These are phyloP conservation scores for Sclerotinia borealis DNA, from an alignment of 2,329 filamentous ascomycete genomes.

Conservation along the genomic window DNA sequence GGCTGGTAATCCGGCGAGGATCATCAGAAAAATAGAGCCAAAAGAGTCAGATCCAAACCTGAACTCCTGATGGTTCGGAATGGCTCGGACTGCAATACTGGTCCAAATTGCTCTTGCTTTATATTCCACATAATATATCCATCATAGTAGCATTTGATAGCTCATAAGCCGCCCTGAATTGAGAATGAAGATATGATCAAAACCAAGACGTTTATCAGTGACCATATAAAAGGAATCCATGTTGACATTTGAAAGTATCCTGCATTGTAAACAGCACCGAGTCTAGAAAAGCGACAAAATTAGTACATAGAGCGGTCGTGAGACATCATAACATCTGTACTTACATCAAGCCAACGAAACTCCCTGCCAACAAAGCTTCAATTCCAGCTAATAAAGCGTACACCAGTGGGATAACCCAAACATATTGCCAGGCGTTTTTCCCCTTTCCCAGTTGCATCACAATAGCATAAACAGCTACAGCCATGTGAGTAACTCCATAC, in stretches of 20 bases:
- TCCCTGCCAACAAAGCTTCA: constrained; percentile 60
- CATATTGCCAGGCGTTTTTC: constrained; percentile 32
- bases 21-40: constrained; percentile 42
- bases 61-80: background rate
- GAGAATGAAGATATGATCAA: constrained; percentile 66
- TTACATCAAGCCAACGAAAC: constrained; percentile 60
- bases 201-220: constrained; percentile 59
- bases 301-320: background rate
- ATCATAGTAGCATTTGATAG: background rate
- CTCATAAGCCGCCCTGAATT: constrained; percentile 60
- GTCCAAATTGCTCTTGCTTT: background rate
- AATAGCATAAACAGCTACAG: constrained; percentile 54
- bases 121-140: background rate
- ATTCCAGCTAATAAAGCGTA: constrained; percentile 55
- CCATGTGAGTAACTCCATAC: constrained; percentile 52
- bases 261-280: constrained; percentile 60
- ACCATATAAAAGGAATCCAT: constrained; percentile 69
- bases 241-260: constrained; percentile 69
- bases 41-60: constrained; percentile 26
- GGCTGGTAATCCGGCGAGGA: constrained; percentile 60
- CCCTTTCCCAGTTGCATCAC: constrained; percentile 45
- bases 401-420: constrained; percentile 54
- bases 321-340: constrained; percentile 26
- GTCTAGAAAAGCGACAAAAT: constrained; percentile 28
- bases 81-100: too few relatives aligned